Evolutionary conservation across 2,329 filamentous ascomycete species (phyloP).

Genomic region (Diaporthe sp.): DNA sequence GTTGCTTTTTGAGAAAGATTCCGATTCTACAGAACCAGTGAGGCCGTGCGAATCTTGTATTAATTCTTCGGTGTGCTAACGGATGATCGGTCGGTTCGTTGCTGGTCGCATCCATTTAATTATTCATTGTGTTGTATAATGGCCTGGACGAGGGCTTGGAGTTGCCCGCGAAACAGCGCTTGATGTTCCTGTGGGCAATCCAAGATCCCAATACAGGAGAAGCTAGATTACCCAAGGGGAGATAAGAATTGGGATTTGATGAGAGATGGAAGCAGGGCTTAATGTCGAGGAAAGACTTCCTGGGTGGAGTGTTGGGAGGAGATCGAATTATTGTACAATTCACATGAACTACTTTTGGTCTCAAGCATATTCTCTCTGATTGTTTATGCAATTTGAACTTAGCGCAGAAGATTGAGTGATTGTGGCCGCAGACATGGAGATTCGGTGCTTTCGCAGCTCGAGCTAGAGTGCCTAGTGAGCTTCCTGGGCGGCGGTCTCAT

Average conservation of each 20-base stretch:
- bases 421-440: no score
- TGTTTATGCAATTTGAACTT: neutral
- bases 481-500: no score
- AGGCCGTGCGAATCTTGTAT: neutral
- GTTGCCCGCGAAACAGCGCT: neutral
- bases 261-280: neutral
- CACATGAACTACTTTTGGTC: neutral
- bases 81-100: neutral
- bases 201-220: neutral
- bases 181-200: neutral
- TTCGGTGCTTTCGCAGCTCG: no score
- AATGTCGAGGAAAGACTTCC: neutral
- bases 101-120: neutral
- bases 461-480: no score
- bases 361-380: neutral
- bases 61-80: neutral
- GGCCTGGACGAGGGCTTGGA: neutral
- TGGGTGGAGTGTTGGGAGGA: neutral
- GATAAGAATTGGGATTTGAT: neutral
- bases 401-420: no score
- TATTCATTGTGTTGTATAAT: neutral
- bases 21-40: neutral
- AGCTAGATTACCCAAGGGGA: neutral
- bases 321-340: neutral
- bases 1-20: neutral